Percentiles rank a stretch among this genome's conserved stretches.
phyloP scores from a whole-genome alignment of 345 rosid genomes.

The Brassica carinata region DNA sequence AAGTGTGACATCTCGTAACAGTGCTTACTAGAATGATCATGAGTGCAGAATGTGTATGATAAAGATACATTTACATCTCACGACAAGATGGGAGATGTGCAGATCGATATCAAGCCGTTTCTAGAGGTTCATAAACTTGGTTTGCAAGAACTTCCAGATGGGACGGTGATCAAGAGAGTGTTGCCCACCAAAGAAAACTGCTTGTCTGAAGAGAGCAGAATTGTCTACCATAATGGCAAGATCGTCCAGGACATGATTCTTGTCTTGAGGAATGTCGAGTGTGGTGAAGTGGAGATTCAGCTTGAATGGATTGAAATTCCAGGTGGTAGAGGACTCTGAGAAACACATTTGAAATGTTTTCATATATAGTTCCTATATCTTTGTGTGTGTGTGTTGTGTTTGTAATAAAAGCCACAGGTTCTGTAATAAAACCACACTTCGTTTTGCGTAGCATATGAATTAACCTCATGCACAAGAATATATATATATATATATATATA shows the following conservation, averaged over 20 bases:
- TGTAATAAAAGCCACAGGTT: background rate
- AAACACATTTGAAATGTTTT: background rate
- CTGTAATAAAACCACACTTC: background rate
- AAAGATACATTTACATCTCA: conserved; percentile 69
- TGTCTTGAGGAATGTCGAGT: conserved; percentile 55
- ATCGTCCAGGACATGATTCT: conserved; percentile 61
- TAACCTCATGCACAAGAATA: background rate
- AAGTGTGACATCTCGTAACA: background rate
- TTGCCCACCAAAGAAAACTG: conserved; percentile 51
- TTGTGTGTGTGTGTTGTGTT: background rate
- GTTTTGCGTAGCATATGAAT: background rate
- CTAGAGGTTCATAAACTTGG: conserved; percentile 52
- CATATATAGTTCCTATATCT: background rate
- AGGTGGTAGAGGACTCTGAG: conserved; percentile 41
- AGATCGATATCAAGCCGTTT: conserved; percentile 60
- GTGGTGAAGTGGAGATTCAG: conserved; percentile 66
- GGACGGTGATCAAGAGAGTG: conserved; percentile 52
- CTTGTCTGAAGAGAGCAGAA: conserved; percentile 59
- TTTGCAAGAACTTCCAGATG: conserved; percentile 55
- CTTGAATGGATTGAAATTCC: conserved; percentile 65
- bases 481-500: no score
- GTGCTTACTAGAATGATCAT: background rate
- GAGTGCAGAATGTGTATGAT: conserved; percentile 67
- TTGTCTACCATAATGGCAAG: conserved; percentile 51
- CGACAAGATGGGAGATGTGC: conserved; percentile 83